Evolutionary conservation across 106 monocot species (phyloP), one percentile per base, ranked within the genome.

Genomic region (Dactylorhiza incarnata): DNA sequence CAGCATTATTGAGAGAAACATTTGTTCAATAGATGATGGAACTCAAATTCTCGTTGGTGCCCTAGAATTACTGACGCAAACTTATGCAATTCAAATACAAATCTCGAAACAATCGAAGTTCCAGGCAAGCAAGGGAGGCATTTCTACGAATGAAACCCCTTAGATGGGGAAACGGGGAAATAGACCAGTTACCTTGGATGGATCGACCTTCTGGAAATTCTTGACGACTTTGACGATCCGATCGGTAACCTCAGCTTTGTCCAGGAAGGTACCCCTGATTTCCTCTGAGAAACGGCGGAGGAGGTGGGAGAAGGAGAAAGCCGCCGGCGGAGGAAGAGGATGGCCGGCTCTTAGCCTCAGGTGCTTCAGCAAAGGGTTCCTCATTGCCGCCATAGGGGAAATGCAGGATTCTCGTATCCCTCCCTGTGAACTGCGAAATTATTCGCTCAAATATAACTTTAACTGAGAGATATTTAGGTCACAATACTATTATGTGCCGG

Each of bases 171-270:
- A 2, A 19, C 16, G 19, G 0, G 58, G 16, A 52, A 15, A 58
- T 10, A 5, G 1, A 58, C 17, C 6, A 15, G 16, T 58, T 69
- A 97, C 96, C 93, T 91, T 93, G 74, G 84, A 56, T 6, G 96
- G 89, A 15, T 93, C 91, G 76, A 91, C 87, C 81, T 93, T 96
- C 83, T 89, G 87, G 78, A 89, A 96, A 77, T 84, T 91, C 89
- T 93, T 96, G 69, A 96, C 86, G 75, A 96, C 93, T 77, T 89
- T 84, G 82, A 96, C 76, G 80, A 93, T 76, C 66, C 93, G 87
- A 78, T 96, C 95, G 37, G 85, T 44, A 26, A 93, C 93, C 87
- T 91, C 93, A 12, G 81, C 75, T 72, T 96, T 93, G 89, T 97
- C 93, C 50, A 97, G 91, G 77, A 97, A 97, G 49, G 93, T 78